These are phyloP conservation scores for Crithidia bombi DNA, from an alignment of 208 protist genomes.

Conservation along the genomic window DNA sequence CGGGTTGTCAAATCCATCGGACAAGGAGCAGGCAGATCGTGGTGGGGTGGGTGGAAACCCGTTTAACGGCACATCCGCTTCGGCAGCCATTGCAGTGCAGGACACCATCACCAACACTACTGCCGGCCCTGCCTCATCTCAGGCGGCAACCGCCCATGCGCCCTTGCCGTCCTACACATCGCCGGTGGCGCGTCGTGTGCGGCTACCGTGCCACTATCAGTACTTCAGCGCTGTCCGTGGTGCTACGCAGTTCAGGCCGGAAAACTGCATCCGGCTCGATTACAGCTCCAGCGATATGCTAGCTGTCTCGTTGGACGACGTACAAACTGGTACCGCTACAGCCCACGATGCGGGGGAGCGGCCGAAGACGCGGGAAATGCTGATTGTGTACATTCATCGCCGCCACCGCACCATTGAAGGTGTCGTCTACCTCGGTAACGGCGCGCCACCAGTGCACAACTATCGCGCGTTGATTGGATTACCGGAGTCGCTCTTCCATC, in stretches of 20 bases:
- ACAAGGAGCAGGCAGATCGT: not conserved
- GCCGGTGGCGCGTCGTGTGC: conserved; percentile 53
- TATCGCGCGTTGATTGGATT: conserved; percentile 78
- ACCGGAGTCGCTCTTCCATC: conserved; percentile 83
- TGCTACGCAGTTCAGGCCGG: conserved; percentile 39
- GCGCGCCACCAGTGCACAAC: conserved; percentile 73
- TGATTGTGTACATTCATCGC: conserved; percentile 77
- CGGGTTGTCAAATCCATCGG: not conserved
- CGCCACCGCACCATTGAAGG: conserved; percentile 71
- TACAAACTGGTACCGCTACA: conserved; percentile 3
- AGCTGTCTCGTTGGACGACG: conserved; percentile 28
- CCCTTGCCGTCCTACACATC: conserved; percentile 58
- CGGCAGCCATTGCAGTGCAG: not conserved
- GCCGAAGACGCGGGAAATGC: conserved; percentile 40
- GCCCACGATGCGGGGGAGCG: not conserved
- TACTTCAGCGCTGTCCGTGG: conserved; percentile 68
- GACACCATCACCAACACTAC: too few relatives aligned
- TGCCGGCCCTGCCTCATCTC: conserved; percentile 44
- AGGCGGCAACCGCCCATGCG: conserved; percentile 17
- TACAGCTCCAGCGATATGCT: conserved; percentile 54
- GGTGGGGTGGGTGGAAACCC: not conserved
- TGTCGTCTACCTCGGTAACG: conserved; percentile 85
- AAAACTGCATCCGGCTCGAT: conserved; percentile 48
- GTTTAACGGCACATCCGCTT: conserved; percentile 10
- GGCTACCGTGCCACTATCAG: conserved; percentile 61